Percentiles rank a stretch among this genome's conserved stretches.
phyloP scores from a whole-genome alignment of 192 early-diverging fungal species.

The Umbelopsis sp. region DNA sequence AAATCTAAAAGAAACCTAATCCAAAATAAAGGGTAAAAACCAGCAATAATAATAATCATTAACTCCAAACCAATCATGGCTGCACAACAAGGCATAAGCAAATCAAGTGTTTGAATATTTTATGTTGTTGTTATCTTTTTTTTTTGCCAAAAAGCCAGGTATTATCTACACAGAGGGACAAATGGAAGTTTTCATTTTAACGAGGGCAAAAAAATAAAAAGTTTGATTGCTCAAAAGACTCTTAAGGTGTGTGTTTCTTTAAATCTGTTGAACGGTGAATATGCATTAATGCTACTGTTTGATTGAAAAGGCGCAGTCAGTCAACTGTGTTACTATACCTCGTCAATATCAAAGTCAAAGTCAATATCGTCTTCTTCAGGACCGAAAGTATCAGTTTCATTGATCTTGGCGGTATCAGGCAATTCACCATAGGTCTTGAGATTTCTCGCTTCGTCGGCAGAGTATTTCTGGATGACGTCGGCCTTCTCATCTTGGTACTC shows the following conservation, averaged over 20 bases:
- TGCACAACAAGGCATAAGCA: no score
- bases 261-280: background rate
- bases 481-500: conserved; percentile 94
- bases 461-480: conserved; percentile 96
- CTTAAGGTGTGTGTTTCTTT: conserved; percentile 14
- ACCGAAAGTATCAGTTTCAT: conserved; percentile 75
- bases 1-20: no score
- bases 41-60: no score
- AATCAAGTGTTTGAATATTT: no score
- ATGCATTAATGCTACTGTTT: background rate
- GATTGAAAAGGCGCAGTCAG: background rate
- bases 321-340: conserved; percentile 43
- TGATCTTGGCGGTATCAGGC: conserved; percentile 83
- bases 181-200: conserved; percentile 1
- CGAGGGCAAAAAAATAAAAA: background rate
- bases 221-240: conserved; percentile 5
- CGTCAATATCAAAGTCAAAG: conserved; percentile 95
- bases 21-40: no score
- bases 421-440: conserved; percentile 95
- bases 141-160: conserved; percentile 19
- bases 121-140: background rate
- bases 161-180: conserved; percentile 23
- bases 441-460: conserved; percentile 90
- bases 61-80: no score
- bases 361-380: conserved; percentile 69